phyloP scores from a whole-genome alignment of 2,329 filamentous ascomycete species.

The Hypomyces rosellus region DNA sequence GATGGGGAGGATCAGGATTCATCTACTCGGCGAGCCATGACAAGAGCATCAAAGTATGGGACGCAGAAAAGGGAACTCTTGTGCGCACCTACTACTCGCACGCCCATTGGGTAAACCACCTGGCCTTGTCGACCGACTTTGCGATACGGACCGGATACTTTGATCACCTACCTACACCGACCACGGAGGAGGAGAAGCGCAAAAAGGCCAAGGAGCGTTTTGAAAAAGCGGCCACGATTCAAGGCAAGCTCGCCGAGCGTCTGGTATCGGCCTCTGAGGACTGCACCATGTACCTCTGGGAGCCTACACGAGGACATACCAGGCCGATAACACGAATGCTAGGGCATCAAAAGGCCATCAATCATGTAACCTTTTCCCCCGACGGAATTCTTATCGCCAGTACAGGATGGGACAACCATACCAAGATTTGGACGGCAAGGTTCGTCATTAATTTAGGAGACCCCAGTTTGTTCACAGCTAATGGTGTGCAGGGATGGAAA shows the following conservation, averaged over 20 bases:
- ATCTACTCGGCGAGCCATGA: constrained; percentile 86
- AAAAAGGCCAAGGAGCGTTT: constrained; percentile 75
- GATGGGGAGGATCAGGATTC: constrained; percentile 84
- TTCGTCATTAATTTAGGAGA: constrained; percentile 32
- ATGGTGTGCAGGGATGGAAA: constrained; percentile 49
- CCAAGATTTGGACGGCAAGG: constrained; percentile 81
- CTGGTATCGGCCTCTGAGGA: constrained; percentile 90
- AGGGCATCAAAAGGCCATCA: constrained; percentile 96
- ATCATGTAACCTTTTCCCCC: constrained; percentile 90
- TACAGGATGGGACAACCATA: constrained; percentile 87
- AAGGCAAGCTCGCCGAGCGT: constrained; percentile 72
- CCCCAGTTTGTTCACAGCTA: constrained; percentile 20
- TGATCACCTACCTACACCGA: constrained; percentile 69
- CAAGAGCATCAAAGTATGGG: constrained; percentile 89
- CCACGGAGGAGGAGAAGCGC: constrained; percentile 62
- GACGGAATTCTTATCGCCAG: constrained; percentile 85
- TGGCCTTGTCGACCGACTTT: constrained; percentile 89
- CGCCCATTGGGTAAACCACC: constrained; percentile 92
- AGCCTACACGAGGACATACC: constrained; percentile 60
- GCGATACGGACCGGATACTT: constrained; percentile 79
- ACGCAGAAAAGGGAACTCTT: constrained; percentile 69
- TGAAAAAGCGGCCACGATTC: constrained; percentile 72
- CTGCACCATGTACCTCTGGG: constrained; percentile 95
- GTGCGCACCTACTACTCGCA: constrained; percentile 75
- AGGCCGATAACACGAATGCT: constrained; percentile 84